phyloP scores from a whole-genome alignment of 495 filamentous ascomycete genomes.

The Penicilliopsis zonata region DNA sequence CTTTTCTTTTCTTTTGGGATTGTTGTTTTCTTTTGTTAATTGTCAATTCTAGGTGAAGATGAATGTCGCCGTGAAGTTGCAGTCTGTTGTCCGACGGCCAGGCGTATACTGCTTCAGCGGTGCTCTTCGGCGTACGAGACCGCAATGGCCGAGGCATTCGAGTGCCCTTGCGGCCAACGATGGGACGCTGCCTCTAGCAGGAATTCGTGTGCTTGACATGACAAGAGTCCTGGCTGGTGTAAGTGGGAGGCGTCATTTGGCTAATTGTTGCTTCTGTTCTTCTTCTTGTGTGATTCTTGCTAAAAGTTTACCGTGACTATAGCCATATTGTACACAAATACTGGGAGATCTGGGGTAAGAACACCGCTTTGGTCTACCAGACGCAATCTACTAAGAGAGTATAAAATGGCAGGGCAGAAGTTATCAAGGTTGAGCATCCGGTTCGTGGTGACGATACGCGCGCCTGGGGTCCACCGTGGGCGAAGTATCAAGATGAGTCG shows the following conservation, averaged over 20 bases:
- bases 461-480: constrained; percentile 94
- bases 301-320: constrained; percentile 2
- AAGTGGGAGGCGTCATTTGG: constrained; percentile 20
- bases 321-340: constrained; percentile 98
- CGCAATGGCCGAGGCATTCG: constrained; percentile 26
- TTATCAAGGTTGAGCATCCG: constrained; percentile 96
- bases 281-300: constrained; percentile 9
- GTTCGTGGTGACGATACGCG: constrained; percentile 84
- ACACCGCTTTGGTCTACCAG: constrained; percentile 1
- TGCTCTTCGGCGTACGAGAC: constrained; percentile 9
- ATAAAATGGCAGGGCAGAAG: constrained; percentile 68
- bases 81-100: constrained; percentile 14
- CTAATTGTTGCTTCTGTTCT: no score
- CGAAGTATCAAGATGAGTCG: constrained; percentile 51
- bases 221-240: constrained; percentile 92
- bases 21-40: background rate
- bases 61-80: constrained; percentile 14
- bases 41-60: constrained; percentile 6
- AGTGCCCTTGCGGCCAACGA: constrained; percentile 10
- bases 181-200: constrained; percentile 57
- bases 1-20: constrained; percentile 2
- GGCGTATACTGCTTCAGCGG: constrained; percentile 9
- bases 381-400: background rate
- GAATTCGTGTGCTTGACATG: constrained; percentile 88
- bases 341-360: constrained; percentile 88